A percentile compares a stretch with the other conserved stretches of the same genome.
These are phyloP conservation scores for Chiua virens DNA, from an alignment of 768 basidiomycete species.

Conservation along the genomic window DNA sequence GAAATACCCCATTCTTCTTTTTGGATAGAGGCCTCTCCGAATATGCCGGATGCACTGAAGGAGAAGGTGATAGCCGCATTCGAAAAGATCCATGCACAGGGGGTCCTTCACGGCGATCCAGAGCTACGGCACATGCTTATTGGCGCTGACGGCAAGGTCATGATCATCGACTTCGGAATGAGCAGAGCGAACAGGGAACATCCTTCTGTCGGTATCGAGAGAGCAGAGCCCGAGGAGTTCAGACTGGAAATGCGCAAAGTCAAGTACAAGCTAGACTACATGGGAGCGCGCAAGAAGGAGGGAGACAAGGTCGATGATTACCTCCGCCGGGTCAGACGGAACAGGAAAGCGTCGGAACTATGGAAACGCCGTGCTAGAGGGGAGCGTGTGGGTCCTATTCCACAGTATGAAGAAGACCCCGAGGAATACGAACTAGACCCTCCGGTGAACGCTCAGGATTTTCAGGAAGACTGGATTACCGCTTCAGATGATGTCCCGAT, in stretches of 20 bases:
- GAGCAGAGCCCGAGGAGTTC: conserved; percentile 42
- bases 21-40: conserved; percentile 60
- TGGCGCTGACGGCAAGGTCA: conserved; percentile 51
- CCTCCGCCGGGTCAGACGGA: conserved; percentile 28
- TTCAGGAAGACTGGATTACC: conserved; percentile 36
- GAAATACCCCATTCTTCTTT: conserved; percentile 57
- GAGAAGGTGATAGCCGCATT: conserved; percentile 51
- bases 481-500: conserved; percentile 34
- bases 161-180: conserved; percentile 54
- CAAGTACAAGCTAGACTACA: conserved; percentile 51
- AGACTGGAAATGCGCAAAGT: conserved; percentile 55
- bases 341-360: conserved; percentile 25
- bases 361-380: conserved; percentile 30
- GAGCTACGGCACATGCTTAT: conserved; percentile 55
- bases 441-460: conserved; percentile 33
- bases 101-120: conserved; percentile 49
- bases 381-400: conserved; percentile 30
- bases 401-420: conserved; percentile 31
- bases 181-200: conserved; percentile 34
- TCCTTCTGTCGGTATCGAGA: conserved; percentile 33
- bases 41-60: conserved; percentile 58
- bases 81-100: conserved; percentile 45
- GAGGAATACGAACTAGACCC: conserved; percentile 33
- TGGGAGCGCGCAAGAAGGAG: conserved; percentile 38
- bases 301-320: conserved; percentile 32